Conservation (phyloP, 257 asterid genomes). For the Scutellaria minor region DNA sequence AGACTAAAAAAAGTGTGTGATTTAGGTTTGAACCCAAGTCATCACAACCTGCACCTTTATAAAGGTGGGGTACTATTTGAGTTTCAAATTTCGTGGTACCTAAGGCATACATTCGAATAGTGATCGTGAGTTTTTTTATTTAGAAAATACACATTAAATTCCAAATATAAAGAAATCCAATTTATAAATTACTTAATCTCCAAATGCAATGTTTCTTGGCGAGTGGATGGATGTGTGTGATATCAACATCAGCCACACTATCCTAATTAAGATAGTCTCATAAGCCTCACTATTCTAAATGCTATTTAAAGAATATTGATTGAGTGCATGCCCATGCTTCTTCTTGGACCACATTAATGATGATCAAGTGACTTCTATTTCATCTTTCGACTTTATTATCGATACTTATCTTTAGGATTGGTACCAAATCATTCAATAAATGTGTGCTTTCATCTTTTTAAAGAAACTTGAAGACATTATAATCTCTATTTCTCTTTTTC, state of each 20-base stretch:
- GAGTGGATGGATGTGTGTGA: conserved; percentile 22
- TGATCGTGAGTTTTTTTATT: too few species aligned
- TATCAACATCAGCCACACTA: conserved; percentile 31
- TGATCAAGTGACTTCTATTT: background rate
- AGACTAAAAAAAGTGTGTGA: too few species aligned
- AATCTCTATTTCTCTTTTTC: too few species aligned
- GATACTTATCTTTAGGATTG: conserved; percentile 17
- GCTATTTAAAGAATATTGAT: conserved; percentile 18
- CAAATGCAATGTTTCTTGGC: conserved; percentile 4
- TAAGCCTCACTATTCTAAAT: background rate
- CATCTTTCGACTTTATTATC: conserved; percentile 16
- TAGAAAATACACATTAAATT: too few species aligned
- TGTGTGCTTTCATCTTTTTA: too few species aligned
- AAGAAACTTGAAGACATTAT: too few species aligned
- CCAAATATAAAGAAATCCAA: background rate
- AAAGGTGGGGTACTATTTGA: too few species aligned
- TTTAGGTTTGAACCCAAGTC: too few species aligned
- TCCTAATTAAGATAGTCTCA: conserved; percentile 1
- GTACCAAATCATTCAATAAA: too few species aligned
- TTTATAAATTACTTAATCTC: background rate
- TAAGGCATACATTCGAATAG: too few species aligned
- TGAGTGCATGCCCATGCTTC: conserved; percentile 32
- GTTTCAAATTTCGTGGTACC: too few species aligned
- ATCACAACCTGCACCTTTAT: too few species aligned
- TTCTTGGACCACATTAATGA: conserved; percentile 36